A percentile compares a stretch with the other conserved stretches of the same genome.
These are phyloP conservation scores for Chlamydomonas sp. DNA, from an alignment of 139 green algal genomes.

Conservation along the genomic window DNA sequence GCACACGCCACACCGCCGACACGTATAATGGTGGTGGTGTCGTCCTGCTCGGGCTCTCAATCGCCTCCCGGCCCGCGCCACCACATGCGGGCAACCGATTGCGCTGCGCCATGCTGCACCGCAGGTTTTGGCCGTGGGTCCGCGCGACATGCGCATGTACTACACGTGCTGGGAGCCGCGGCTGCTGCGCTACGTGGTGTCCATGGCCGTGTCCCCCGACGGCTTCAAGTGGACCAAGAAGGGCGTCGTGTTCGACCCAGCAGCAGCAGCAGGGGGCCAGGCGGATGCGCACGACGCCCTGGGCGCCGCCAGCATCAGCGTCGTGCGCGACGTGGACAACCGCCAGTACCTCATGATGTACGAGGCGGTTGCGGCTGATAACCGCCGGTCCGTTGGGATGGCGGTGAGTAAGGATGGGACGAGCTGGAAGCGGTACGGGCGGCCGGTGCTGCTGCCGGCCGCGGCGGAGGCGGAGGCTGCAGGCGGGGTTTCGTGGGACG, in stretches of 20 bases:
- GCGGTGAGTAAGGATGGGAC: conserved; percentile 79
- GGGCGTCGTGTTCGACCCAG: conserved; percentile 60
- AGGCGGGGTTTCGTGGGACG: conserved; percentile 73
- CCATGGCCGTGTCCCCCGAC: conserved; percentile 78
- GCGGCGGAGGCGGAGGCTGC: background rate
- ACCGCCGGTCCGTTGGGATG: conserved; percentile 76
- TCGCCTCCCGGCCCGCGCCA: too few species aligned
- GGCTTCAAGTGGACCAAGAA: conserved; percentile 82
- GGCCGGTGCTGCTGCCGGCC: conserved; percentile 40
- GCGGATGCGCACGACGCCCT: conserved; percentile 64
- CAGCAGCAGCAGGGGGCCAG: conserved; percentile 19
- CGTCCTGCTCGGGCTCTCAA: too few species aligned
- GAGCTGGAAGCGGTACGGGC: conserved; percentile 65
- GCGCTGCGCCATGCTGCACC: background rate
- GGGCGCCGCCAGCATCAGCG: conserved; percentile 61
- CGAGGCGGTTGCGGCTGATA: conserved; percentile 80
- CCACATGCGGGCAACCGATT: background rate
- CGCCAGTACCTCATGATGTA: conserved; percentile 92
- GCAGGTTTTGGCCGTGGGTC: conserved; percentile 77
- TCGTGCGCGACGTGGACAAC: conserved; percentile 79
- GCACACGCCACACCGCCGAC: background rate
- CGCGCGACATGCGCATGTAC: conserved; percentile 89
- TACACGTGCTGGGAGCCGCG: conserved; percentile 82
- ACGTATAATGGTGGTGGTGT: too few species aligned
- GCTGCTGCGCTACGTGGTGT: conserved; percentile 61